Evolutionary conservation across 2,329 filamentous ascomycete genomes (phyloP).

Genomic region (Alternaria triticina): DNA sequence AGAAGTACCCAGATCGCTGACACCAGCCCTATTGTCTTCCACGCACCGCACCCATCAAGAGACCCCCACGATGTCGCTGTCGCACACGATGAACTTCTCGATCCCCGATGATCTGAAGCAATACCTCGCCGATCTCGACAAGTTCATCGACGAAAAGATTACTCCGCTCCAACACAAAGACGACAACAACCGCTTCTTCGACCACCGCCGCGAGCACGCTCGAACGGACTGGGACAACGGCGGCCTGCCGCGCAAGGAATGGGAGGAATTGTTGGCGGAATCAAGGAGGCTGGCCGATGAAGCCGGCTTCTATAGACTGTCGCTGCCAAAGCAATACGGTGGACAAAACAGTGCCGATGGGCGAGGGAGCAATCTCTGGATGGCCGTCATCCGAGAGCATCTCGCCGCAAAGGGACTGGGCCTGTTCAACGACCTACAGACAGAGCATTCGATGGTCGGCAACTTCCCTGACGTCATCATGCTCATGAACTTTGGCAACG

Average conservation of each 20-base stretch:
- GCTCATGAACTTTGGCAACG: constrained; percentile 65
- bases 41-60: background rate
- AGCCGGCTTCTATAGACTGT: constrained; percentile 67
- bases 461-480: constrained; percentile 69
- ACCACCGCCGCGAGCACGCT: constrained; percentile 67
- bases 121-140: constrained; percentile 60
- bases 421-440: constrained; percentile 69
- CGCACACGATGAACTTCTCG: constrained; percentile 52
- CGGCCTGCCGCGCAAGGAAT: constrained; percentile 64
- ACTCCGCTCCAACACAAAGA: constrained; percentile 60
- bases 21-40: no score
- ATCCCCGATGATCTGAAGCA: constrained; percentile 58
- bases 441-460: constrained; percentile 67
- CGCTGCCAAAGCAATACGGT: constrained; percentile 63
- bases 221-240: constrained; percentile 66
- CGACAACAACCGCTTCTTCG: constrained; percentile 70
- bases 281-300: constrained; percentile 61
- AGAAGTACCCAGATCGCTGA: constrained; percentile 8
- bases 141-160: constrained; percentile 63
- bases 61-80: constrained; percentile 2
- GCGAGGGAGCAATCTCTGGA: constrained; percentile 64
- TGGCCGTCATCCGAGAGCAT: constrained; percentile 67
- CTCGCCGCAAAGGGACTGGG: constrained; percentile 65
- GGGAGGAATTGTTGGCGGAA: constrained; percentile 62
- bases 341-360: constrained; percentile 55